Conservation (phyloP, 2,329 filamentous ascomycete genomes). For the Claviceps quebecensis region DNA sequence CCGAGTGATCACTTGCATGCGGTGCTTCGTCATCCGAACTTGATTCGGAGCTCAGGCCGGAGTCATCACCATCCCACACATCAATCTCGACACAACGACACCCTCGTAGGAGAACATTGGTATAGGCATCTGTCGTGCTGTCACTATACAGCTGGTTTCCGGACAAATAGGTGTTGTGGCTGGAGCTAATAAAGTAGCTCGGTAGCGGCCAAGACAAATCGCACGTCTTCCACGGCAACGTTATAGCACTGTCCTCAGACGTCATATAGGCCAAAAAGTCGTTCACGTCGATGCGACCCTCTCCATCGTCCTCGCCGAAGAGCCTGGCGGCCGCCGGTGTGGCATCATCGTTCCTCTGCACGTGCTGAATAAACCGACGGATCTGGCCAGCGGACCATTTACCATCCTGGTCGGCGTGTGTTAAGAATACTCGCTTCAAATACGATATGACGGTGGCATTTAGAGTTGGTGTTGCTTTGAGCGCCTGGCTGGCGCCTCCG, state of each 20-base stretch:
- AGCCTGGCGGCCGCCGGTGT: constrained; percentile 14
- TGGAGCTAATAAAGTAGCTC: constrained; percentile 88
- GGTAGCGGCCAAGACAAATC: constrained; percentile 65
- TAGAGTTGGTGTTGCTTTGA: constrained; percentile 27
- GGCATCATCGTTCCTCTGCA: constrained; percentile 28
- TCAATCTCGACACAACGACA: constrained; percentile 91
- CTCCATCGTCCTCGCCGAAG: constrained; percentile 15
- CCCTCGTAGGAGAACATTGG: constrained; percentile 66
- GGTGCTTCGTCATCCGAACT: constrained; percentile 33
- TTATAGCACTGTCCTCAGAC: constrained; percentile 30
- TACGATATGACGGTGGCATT: constrained; percentile 26
- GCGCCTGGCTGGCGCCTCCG: constrained; percentile 30
- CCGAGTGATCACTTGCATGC: constrained; percentile 26
- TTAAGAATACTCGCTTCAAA: constrained; percentile 32
- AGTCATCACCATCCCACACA: constrained; percentile 84
- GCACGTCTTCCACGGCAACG: constrained; percentile 24
- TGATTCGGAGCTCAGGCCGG: constrained; percentile 45
- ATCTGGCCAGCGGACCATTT: constrained; percentile 33
- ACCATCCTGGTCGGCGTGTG: constrained; percentile 25
- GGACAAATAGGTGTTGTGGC: constrained; percentile 87
- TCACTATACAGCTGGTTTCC: constrained; percentile 79
- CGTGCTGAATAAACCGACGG: constrained; percentile 29
- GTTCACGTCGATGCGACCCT: constrained; percentile 28
- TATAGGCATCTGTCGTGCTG: constrained; percentile 80
- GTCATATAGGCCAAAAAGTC: constrained; percentile 43